Percentiles rank a stretch among this genome's conserved stretches.
These are phyloP conservation scores for Boletus rubroflammeus DNA, from an alignment of 768 basidiomycete genomes.

Conservation along the genomic window DNA sequence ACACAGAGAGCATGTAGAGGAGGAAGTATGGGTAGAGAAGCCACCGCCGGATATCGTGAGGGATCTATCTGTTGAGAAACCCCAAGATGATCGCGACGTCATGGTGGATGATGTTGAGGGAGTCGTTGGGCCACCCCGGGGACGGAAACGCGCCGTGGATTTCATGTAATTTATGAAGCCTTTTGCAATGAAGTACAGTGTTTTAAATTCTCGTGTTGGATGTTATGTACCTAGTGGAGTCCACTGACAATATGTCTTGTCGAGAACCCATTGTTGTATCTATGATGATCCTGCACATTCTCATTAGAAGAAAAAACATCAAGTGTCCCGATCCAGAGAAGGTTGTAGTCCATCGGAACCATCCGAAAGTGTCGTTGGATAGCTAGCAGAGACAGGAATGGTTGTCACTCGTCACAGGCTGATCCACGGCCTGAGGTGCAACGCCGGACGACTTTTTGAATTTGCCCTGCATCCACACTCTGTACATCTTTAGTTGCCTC, in stretches of 20 bases:
- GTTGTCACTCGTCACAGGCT: not conserved
- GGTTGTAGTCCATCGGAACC: not conserved
- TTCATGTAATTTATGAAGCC: conserved; percentile 49
- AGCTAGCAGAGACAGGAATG: not conserved
- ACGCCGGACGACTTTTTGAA: conserved; percentile 47
- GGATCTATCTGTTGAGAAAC: conserved; percentile 23
- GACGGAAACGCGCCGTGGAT: conserved; percentile 70
- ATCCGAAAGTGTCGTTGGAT: not conserved
- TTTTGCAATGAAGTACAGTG: not conserved
- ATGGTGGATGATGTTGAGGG: conserved; percentile 17
- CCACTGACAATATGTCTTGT: no score
- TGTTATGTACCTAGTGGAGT: not conserved
- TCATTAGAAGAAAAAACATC: not conserved
- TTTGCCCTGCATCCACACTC: conserved; percentile 91
- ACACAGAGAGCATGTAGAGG: conserved; percentile 35
- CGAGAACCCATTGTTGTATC: not conserved
- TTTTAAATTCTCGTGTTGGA: not conserved
- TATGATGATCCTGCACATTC: not conserved
- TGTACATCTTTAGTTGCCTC: conserved; percentile 93
- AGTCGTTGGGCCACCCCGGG: conserved; percentile 30
- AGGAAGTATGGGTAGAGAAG: conserved; percentile 70
- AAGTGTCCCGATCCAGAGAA: not conserved
- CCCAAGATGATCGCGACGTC: conserved; percentile 6
- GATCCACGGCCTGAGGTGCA: not conserved
- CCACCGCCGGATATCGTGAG: conserved; percentile 50